Base-by-base conservation (phyloP, 2,329 filamentous ascomycete species). In the Claviceps paspali region DNA sequence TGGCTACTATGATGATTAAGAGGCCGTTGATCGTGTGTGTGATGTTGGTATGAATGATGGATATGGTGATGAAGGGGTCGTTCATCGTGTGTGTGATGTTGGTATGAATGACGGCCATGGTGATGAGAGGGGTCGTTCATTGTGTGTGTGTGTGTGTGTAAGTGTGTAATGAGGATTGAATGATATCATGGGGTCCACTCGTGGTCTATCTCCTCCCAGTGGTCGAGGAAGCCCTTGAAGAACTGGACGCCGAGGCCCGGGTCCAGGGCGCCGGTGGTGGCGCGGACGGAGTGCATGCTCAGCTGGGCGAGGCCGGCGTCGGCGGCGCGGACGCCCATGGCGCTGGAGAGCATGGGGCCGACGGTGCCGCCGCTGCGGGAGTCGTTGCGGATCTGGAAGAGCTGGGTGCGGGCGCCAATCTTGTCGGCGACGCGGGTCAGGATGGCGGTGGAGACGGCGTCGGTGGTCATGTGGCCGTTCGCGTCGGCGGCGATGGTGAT, bases 381-480 rank as follows among this genome's bases (percentile, higher is more conserved):
- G 59, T 96, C 91, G 54, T 96, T 98, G 40, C 91, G 68, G 55
- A 96, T 96, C 68, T 93, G 86, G 68, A 96, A 96, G 5, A 82
- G 66, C 60, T 96, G 91, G 38, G 92, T 68, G 33, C 70, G 74
- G 39, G 74, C 75, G 35, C 67, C 83, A 43, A 68, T 71, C 41
- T 82, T 76, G 47, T 86, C 77, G 6, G 85, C 87, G 28, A 92
- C 73, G 19, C 82, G 73, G 47, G 79, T 74, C 26, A 96, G 64
- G 42, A 96, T 73, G 4, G 85, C 77, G 4, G 83, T 82, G 9
- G 82, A 91, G 14, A 94, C 76, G 38, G 79, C 76, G 53, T 96
- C 87, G 3, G 88, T 95, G 3, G 88, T 94, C 83, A 95, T 94
- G 62, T 96, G 85, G 4, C 85, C 91, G 52, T 95, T 95, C 36